Conservation (phyloP, 257 asterid genomes). For the Capsicum chinense region DNA sequence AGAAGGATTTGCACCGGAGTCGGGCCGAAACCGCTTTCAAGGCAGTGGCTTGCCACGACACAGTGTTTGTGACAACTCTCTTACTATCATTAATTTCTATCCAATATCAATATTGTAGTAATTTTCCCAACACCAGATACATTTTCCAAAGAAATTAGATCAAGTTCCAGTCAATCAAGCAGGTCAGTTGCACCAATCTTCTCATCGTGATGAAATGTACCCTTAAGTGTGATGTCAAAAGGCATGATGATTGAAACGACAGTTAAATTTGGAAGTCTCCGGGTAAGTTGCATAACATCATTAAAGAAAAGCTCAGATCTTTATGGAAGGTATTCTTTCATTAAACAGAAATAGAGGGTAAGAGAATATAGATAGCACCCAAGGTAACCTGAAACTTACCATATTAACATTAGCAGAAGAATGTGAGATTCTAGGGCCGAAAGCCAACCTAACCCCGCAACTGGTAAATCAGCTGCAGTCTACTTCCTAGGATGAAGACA, state of each 20-base stretch:
- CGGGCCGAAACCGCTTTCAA: too few relatives aligned
- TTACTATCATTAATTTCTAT: too few relatives aligned
- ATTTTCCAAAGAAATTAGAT: slow-evolving; percentile 4
- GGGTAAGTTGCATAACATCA: slow-evolving; percentile 1
- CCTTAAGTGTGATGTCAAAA: not conserved
- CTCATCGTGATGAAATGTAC: not conserved
- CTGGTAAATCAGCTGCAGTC: not conserved
- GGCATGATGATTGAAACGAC: not conserved
- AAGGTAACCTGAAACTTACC: not conserved
- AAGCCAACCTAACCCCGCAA: slow-evolving; percentile 6
- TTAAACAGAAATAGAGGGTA: not conserved
- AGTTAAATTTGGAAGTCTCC: not conserved
- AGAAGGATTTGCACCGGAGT: too few relatives aligned
- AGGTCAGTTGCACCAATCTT: slow-evolving; percentile 4
- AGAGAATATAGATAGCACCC: slow-evolving; percentile 11
- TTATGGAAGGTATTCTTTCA: not conserved
- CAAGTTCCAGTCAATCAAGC: not conserved
- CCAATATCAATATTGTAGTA: too few relatives aligned
- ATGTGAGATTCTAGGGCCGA: not conserved
- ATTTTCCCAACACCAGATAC: not conserved
- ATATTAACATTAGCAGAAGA: not conserved
- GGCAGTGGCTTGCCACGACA: too few relatives aligned
- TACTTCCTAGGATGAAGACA: not conserved
- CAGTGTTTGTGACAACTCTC: too few relatives aligned
- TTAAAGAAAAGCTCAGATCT: not conserved